Evolutionary conservation across 139 green algal species (phyloP), one percentile per base, ranked within the genome.

Genomic region (Chlamydomonas schloesseri): DNA sequence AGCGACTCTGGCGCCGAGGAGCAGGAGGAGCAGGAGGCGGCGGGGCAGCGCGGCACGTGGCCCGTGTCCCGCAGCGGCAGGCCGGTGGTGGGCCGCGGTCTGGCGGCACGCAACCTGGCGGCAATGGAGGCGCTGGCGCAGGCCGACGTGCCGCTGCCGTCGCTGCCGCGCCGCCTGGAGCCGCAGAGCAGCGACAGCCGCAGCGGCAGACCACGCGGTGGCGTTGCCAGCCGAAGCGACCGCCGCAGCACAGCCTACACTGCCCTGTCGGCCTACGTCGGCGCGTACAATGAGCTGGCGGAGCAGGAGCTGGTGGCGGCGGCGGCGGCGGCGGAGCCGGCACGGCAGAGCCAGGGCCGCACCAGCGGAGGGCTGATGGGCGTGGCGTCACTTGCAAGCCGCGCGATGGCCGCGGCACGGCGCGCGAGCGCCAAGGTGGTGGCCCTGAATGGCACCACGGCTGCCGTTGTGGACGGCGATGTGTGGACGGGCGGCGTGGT

Each of bases 71-170:
- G 8, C 6, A 50, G 42, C 42, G 42, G 42, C 42, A 50, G 42
- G 42, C 42, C 42, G 42, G 42, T 50, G 42, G 42, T 50, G 42
- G 42, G 42, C 42, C 5, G 34, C 3, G 79, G 79, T 9, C 8
- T 85, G 65, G 79, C 75, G 8, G 79, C 79, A n/a, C 28, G 18
- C 3, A 76, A 47, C 47, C 31, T 85, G 37, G 79, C 65, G 46
- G 47, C 65, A 0, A 85, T 85, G 79, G 31, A 85, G 67, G 79
- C 79, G 23, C 79, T 85, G 9, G n/a, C 65, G 21, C n/a, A 28
- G 3, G 79, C 79, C 1, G 65, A 85, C n/a, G 79, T 85, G 79
- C 79, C 79, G 65, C 46, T 85, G 79, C 79, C 79, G 10, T 21
- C 60, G 36, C 79, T 85, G 79, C 79, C 79, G 23, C 79, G 79